Evolutionary conservation across 2,329 filamentous ascomycete species (phyloP).

Genomic region (Chaetomiaceae sp.): DNA sequence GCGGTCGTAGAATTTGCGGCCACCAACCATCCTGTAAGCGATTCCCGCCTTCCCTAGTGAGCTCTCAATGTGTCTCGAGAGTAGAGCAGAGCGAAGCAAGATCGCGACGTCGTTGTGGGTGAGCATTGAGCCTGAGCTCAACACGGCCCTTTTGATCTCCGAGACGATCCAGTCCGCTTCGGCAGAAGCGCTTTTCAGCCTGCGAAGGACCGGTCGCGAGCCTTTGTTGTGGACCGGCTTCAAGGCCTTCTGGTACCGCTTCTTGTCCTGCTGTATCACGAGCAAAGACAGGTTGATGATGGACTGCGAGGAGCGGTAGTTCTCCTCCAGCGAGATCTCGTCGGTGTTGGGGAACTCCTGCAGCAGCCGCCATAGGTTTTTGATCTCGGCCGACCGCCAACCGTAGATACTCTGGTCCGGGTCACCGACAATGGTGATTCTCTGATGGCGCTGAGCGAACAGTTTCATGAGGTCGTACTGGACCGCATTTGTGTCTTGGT

Average conservation of each 20-base stretch:
- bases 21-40: constrained; percentile 86
- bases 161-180: constrained; percentile 87
- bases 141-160: constrained; percentile 66
- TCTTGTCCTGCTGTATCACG: constrained; percentile 84
- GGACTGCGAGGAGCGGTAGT: constrained; percentile 83
- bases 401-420: constrained; percentile 98
- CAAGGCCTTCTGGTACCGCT: constrained; percentile 72
- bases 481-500: constrained; percentile 92
- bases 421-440: constrained; percentile 93
- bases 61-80: constrained; percentile 82
- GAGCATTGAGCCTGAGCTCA: constrained; percentile 68
- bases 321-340: constrained; percentile 82
- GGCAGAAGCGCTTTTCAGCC: constrained; percentile 58
- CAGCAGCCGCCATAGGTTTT: constrained; percentile 76
- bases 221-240: constrained; percentile 75
- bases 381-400: constrained; percentile 87
- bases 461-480: constrained; percentile 93
- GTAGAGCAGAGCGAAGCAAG: constrained; percentile 72
- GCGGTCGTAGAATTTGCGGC: constrained; percentile 85
- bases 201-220: constrained; percentile 72
- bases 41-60: constrained; percentile 75
- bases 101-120: constrained; percentile 75
- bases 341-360: constrained; percentile 70
- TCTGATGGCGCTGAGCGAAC: constrained; percentile 63
- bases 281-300: constrained; percentile 75